Percentiles rank a stretch among this genome's conserved stretches.
Conservation (phyloP, 1,284 basidiomycete species). For the Apiotrichum montevideense region DNA sequence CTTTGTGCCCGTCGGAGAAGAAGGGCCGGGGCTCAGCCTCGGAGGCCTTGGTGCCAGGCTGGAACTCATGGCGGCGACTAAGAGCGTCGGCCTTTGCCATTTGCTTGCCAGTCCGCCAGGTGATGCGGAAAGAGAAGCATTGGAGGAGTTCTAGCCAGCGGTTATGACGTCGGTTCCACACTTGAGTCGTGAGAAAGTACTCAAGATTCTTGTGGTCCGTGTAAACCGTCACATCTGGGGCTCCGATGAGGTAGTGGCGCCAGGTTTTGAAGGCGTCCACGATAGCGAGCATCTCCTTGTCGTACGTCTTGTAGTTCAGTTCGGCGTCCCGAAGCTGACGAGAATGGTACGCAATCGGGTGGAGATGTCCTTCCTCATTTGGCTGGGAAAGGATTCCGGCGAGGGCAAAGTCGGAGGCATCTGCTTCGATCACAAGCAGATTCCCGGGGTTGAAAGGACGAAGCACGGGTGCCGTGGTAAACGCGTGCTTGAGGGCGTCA, state of each 20-base stretch:
- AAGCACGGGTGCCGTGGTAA: neutral
- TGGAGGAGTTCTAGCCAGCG: constrained; percentile 24
- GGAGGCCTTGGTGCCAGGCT: too few relatives aligned
- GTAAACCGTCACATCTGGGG: too few relatives aligned
- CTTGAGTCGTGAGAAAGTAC: too few relatives aligned
- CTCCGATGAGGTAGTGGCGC: constrained; percentile 46
- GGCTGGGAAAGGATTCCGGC: constrained; percentile 8
- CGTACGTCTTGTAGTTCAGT: constrained; percentile 51
- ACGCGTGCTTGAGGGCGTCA: too few relatives aligned
- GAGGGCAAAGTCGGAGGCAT: constrained; percentile 12
- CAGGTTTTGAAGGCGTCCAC: constrained; percentile 46
- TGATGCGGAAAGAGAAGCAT: constrained; percentile 42
- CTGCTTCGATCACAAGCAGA: neutral
- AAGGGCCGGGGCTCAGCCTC: too few relatives aligned
- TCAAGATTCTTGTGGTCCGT: too few relatives aligned
- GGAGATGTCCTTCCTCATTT: constrained; percentile 25
- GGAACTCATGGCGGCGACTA: too few relatives aligned
- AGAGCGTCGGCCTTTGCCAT: too few relatives aligned
- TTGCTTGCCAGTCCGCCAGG: neutral
- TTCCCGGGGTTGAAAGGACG: neutral
- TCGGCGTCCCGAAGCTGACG: constrained; percentile 37
- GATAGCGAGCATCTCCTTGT: constrained; percentile 52
- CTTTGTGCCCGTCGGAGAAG: too few relatives aligned
- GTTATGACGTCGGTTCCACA: too few relatives aligned
- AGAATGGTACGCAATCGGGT: constrained; percentile 46